phyloP scores from a whole-genome alignment of 768 basidiomycete species.

The Chalciporus chontae region DNA sequence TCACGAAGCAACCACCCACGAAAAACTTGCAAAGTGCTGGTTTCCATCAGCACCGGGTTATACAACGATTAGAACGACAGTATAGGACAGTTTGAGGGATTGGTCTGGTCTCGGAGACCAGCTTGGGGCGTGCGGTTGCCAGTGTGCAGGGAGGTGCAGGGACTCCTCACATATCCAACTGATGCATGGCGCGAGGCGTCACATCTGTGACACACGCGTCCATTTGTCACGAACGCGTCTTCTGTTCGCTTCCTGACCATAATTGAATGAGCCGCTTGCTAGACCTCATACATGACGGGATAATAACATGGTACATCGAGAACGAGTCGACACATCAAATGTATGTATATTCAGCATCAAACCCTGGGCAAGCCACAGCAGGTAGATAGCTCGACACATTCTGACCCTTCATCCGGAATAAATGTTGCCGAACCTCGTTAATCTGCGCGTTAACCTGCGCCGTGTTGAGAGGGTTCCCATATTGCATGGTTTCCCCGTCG shows the following conservation, averaged over 20 bases:
- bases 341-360: constrained; percentile 4
- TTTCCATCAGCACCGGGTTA: constrained; percentile 10
- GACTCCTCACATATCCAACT: constrained; percentile 1
- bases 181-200: constrained; percentile 13
- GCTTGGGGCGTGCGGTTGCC: not conserved
- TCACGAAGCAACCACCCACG: constrained; percentile 12
- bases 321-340: not conserved
- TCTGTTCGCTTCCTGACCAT: too few species aligned
- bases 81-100: not conserved
- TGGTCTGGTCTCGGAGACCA: not conserved
- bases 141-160: not conserved
- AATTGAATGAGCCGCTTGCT: too few species aligned
- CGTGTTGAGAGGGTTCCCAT: constrained; percentile 4
- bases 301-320: not conserved
- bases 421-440: constrained; percentile 1
- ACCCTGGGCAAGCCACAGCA: constrained; percentile 6
- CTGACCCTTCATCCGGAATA: constrained; percentile 2
- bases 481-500: constrained; percentile 1
- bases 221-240: not conserved
- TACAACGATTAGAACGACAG: not conserved
- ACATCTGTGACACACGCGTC: constrained; percentile 22
- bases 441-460: constrained; percentile 2
- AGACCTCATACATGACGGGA: too few species aligned
- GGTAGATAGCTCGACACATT: constrained; percentile 4
- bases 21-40: constrained; percentile 7